Conservation (phyloP, 75 land plant species). For the Cupressus sempervirens region DNA sequence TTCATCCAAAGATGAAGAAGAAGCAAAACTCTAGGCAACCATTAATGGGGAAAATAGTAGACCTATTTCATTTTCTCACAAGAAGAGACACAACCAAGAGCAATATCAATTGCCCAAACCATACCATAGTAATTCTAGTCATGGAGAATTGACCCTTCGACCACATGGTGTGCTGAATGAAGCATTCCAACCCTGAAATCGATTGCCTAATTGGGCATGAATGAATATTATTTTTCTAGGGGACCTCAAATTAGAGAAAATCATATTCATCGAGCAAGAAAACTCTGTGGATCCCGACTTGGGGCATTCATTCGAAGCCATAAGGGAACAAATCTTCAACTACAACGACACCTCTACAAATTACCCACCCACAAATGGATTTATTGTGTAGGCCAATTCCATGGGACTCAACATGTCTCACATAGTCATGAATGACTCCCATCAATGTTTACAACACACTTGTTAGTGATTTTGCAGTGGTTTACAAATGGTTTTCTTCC, state of each 20-base stretch:
- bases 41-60: neutral
- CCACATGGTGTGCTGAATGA: conserved; percentile 37
- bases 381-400: conserved; percentile 43
- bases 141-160: conserved; percentile 45
- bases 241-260: conserved; percentile 7
- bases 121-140: conserved; percentile 32
- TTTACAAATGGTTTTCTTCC: conserved; percentile 60
- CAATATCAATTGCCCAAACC: conserved; percentile 19
- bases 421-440: conserved; percentile 54
- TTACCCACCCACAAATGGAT: conserved; percentile 48
- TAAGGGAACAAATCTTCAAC: conserved; percentile 49
- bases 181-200: conserved; percentile 29
- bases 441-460: conserved; percentile 43
- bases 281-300: conserved; percentile 55
- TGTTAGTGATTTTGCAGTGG: conserved; percentile 35
- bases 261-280: conserved; percentile 17
- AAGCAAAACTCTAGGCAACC: neutral
- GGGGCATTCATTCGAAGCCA: conserved; percentile 50
- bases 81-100: neutral
- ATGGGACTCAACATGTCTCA: conserved; percentile 21
- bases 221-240: conserved; percentile 19
- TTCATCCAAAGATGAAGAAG: neutral
- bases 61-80: neutral
- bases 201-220: conserved; percentile 28
- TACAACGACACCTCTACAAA: conserved; percentile 27